Percentiles rank a stretch among this genome's conserved stretches.
These are phyloP conservation scores for Fennellomyces sp. DNA, from an alignment of 371 early-diverging fungal genomes.

Conservation along the genomic window DNA sequence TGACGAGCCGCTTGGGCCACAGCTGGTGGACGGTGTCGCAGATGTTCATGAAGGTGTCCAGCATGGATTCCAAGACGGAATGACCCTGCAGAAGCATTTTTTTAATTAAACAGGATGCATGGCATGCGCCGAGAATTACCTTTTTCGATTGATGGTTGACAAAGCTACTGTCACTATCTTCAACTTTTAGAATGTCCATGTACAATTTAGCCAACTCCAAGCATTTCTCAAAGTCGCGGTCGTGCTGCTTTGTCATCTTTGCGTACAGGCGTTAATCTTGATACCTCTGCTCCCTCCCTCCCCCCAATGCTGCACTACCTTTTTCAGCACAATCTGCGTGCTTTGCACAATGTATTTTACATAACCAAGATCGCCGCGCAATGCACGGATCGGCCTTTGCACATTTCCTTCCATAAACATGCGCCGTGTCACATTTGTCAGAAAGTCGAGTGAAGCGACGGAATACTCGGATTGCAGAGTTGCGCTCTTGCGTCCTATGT, in stretches of 20 bases:
- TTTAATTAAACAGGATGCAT: neutral
- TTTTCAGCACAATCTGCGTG: conserved; percentile 21
- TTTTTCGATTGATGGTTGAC: conserved; percentile 34
- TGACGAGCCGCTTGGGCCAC: conserved; percentile 30
- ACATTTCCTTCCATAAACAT: conserved; percentile 29
- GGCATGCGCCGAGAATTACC: conserved; percentile 18
- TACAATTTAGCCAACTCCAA: conserved; percentile 19
- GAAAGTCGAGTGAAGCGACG: conserved; percentile 31
- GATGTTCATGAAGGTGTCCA: conserved; percentile 12
- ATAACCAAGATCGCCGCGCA: conserved; percentile 45
- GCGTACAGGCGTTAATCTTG: neutral
- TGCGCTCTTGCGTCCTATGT: conserved; percentile 33
- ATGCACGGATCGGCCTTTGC: conserved; percentile 12
- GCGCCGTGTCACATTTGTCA: conserved; percentile 25
- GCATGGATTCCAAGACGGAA: conserved; percentile 17
- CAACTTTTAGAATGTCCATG: conserved; percentile 27
- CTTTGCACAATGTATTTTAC: conserved; percentile 43
- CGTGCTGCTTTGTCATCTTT: neutral
- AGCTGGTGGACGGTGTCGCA: conserved; percentile 22
- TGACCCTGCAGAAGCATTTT: conserved; percentile 9
- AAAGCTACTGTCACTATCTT: conserved; percentile 44
- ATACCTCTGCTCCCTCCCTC: neutral
- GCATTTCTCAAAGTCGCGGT: conserved; percentile 11
- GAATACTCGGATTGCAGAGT: conserved; percentile 10
- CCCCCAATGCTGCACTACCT: conserved; percentile 5